A percentile compares a stretch with the other conserved stretches of the same genome.
Conservation (phyloP, 2,329 filamentous ascomycete species). For the Fusarium tricinctum region DNA sequence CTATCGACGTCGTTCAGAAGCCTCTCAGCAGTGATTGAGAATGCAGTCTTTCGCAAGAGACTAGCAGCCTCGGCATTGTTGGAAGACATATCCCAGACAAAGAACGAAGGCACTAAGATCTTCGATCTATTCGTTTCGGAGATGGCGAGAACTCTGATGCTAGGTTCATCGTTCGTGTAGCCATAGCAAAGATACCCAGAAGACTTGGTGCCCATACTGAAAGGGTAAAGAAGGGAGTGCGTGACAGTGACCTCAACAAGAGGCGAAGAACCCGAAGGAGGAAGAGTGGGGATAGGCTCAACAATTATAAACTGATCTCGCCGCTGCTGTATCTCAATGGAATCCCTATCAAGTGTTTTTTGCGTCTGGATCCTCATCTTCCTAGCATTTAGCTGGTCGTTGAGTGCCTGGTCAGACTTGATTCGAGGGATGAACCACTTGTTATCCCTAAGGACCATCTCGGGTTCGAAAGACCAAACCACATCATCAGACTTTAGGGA, state of each 20-base stretch:
- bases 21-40: neutral
- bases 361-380: neutral
- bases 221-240: conserved; percentile 2
- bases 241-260: neutral
- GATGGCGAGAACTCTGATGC: neutral
- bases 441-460: neutral
- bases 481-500: conserved; percentile 2
- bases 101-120: neutral
- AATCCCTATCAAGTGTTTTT: neutral
- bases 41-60: neutral
- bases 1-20: neutral
- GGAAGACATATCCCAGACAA: conserved; percentile 6
- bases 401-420: conserved; percentile 3
- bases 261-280: neutral
- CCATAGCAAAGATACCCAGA: conserved; percentile 9
- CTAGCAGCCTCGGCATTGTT: neutral
- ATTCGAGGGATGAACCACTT: conserved; percentile 7
- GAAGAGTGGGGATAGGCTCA: neutral
- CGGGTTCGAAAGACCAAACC: conserved; percentile 3
- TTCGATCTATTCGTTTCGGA: neutral
- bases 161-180: neutral
- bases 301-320: neutral
- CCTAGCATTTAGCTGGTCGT: conserved; percentile 5
- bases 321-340: neutral
- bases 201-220: neutral